phyloP scores from a whole-genome alignment of 148 eudicot genomes.

The Persicaria maculosa region DNA sequence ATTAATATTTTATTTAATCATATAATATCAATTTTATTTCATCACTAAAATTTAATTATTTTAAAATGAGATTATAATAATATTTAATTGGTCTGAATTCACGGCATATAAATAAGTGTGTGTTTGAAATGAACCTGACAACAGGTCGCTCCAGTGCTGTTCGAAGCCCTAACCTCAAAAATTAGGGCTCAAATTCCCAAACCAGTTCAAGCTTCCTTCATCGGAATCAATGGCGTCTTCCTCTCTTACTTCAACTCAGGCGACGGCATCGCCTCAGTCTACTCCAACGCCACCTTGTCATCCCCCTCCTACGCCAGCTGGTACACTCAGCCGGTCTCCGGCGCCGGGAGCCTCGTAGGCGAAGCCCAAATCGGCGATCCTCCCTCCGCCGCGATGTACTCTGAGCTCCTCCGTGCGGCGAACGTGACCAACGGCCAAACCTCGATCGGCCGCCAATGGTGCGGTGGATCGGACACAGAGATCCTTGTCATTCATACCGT shows the following conservation, averaged over 20 bases:
- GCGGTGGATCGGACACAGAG: background rate
- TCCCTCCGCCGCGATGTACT: slow-evolving; percentile 21
- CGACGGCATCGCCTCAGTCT: slow-evolving; percentile 28
- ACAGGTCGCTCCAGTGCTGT: slow-evolving; percentile 58
- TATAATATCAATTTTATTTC: too few relatives aligned
- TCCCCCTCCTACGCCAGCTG: slow-evolving; percentile 21
- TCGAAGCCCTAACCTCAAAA: slow-evolving; percentile 38
- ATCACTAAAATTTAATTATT: too few relatives aligned
- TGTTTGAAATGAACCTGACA: background rate
- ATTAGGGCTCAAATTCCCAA: slow-evolving; percentile 22
- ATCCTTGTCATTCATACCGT: slow-evolving; percentile 23
- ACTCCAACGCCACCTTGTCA: slow-evolving; percentile 32
- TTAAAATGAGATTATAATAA: too few relatives aligned
- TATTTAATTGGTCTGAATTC: too few relatives aligned
- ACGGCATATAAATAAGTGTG: background rate
- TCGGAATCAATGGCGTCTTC: slow-evolving; percentile 43
- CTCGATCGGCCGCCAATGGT: slow-evolving; percentile 35
- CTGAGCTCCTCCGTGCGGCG: slow-evolving; percentile 21
- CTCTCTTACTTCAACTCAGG: slow-evolving; percentile 36
- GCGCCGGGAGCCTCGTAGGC: slow-evolving; percentile 38
- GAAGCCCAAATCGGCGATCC: slow-evolving; percentile 19
- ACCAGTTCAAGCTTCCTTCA: slow-evolving; percentile 41
- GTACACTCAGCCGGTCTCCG: slow-evolving; percentile 38
- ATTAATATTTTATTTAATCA: too few relatives aligned
- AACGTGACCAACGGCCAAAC: slow-evolving; percentile 11